Conservation (phyloP, 805 yeast genomes). For the Candida insectorum region DNA sequence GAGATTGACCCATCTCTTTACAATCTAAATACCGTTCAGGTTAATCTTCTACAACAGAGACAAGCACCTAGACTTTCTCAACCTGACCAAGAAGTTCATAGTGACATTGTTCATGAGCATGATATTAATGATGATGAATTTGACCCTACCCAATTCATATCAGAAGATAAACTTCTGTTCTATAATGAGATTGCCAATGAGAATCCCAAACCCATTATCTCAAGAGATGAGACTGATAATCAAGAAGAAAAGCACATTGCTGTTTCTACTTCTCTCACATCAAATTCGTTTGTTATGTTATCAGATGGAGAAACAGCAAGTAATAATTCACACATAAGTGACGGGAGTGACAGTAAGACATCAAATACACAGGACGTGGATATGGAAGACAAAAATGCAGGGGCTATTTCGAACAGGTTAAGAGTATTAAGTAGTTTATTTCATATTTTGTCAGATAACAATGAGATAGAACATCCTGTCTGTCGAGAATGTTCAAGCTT, state of each 20-base stretch:
- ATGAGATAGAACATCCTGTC: slow-evolving; percentile 78
- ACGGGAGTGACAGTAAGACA: slow-evolving; percentile 1
- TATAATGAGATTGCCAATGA: slow-evolving; percentile 25
- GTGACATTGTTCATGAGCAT: not conserved
- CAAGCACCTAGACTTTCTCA: slow-evolving; percentile 8
- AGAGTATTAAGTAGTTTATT: slow-evolving; percentile 62
- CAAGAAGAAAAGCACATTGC: slow-evolving; percentile 13
- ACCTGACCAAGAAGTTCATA: not conserved
- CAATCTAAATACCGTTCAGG: slow-evolving; percentile 53
- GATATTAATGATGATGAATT: slow-evolving; percentile 10
- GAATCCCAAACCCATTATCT: slow-evolving; percentile 18
- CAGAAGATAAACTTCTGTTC: slow-evolving; percentile 35
- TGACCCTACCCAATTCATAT: slow-evolving; percentile 32
- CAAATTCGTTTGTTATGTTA: slow-evolving; percentile 18
- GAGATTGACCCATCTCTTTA: slow-evolving; percentile 52
- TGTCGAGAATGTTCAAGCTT: slow-evolving; percentile 80
- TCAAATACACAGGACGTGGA: slow-evolving; percentile 5
- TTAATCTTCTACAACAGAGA: slow-evolving; percentile 46
- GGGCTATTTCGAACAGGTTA: slow-evolving; percentile 43
- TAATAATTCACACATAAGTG: slow-evolving; percentile 2
- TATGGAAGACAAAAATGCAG: slow-evolving; percentile 8
- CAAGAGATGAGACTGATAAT: slow-evolving; percentile 28
- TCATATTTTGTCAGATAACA: slow-evolving; percentile 62
- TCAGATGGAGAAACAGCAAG: slow-evolving; percentile 11
- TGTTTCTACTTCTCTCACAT: slow-evolving; percentile 15